Evolutionary conservation across 202 grass and related monocot genomes (phyloP).

Genomic region (Zoysia matrella): DNA sequence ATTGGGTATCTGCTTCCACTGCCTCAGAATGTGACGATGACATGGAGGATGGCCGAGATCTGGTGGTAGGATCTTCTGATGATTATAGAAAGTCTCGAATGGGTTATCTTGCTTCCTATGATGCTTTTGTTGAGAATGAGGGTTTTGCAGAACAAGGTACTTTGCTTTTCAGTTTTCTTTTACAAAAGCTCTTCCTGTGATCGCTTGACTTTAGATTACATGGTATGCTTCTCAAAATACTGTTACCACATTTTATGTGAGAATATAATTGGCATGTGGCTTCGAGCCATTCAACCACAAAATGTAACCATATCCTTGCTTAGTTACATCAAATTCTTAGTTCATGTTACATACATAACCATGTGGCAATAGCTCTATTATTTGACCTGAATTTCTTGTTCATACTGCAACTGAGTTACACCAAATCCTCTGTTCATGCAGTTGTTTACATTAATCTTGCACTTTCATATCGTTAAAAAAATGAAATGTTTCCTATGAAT

Average conservation of each 20-base stretch:
- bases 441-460: slow-evolving; percentile 25
- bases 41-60: slow-evolving; percentile 66
- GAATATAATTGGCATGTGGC: background rate
- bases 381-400: slow-evolving; percentile 6
- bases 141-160: slow-evolving; percentile 89
- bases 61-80: slow-evolving; percentile 63
- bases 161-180: background rate
- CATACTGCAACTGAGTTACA: background rate
- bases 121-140: slow-evolving; percentile 75
- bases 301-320: slow-evolving; percentile 19
- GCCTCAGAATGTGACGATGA: slow-evolving; percentile 98
- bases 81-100: slow-evolving; percentile 90
- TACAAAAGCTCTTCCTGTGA: slow-evolving; percentile 7
- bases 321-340: slow-evolving; percentile 5
- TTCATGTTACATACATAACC: background rate
- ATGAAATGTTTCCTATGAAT: slow-evolving; percentile 2
- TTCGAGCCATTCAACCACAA: slow-evolving; percentile 19
- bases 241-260: background rate
- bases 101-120: slow-evolving; percentile 73
- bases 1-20: slow-evolving; percentile 98
- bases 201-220: background rate
- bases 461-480: slow-evolving; percentile 2
- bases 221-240: slow-evolving; percentile 21
- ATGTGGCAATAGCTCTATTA: background rate
- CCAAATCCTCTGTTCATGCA: slow-evolving; percentile 19